These are phyloP conservation scores for Saccharomycopsis sp. DNA, from an alignment of 805 yeast genomes.

Conservation along the genomic window DNA sequence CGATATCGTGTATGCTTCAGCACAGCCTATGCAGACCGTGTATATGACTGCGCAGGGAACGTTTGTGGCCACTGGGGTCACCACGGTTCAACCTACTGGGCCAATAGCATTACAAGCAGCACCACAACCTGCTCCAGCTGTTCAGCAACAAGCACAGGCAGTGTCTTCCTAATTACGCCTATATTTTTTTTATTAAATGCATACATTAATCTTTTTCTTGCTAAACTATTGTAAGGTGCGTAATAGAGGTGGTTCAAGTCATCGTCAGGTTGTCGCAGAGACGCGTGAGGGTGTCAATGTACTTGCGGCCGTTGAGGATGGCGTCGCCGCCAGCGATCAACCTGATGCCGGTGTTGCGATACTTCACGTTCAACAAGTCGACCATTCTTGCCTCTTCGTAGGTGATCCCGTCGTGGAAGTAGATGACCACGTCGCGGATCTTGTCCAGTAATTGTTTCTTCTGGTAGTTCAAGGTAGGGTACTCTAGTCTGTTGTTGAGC, in stretches of 20 bases:
- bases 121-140: neutral
- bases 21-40: neutral
- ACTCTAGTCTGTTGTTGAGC: conserved; percentile 34
- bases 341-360: conserved; percentile 39
- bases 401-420: conserved; percentile 82
- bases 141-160: neutral
- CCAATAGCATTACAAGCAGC: neutral
- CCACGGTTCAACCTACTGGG: neutral
- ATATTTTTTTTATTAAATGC: neutral
- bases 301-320: conserved; percentile 41
- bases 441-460: conserved; percentile 36
- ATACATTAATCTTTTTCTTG: neutral
- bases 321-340: conserved; percentile 77
- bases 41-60: neutral
- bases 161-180: too few species aligned
- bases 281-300: conserved; percentile 26
- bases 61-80: neutral
- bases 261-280: too few species aligned
- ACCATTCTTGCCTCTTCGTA: conserved; percentile 86
- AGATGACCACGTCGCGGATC: conserved; percentile 50
- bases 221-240: neutral
- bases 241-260: too few species aligned
- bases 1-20: conserved; percentile 1
- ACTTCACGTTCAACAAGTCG: conserved; percentile 56
- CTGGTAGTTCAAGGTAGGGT: conserved; percentile 24